Evolutionary conservation across 495 filamentous ascomycete genomes (phyloP), one percentile per base, ranked within the genome.

Genomic region (Penicillium mononematosum): DNA sequence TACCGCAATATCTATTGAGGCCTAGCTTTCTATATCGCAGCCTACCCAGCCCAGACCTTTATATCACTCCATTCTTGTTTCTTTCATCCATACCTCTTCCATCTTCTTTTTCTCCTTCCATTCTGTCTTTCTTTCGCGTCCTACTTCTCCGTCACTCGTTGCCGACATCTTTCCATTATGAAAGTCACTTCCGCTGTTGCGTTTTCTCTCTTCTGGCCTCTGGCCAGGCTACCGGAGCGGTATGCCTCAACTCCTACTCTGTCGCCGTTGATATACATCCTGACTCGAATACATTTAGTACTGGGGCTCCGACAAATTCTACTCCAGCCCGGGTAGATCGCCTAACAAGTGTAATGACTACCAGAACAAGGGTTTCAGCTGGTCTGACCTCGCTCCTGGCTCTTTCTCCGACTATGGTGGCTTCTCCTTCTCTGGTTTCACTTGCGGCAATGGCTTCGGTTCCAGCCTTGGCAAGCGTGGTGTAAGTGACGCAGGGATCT

Each of bases 391-490:
- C 4, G 58, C 67, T 44, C 44, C 70, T 27, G 92, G 91, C 29
- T 67, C 70, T n/a, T 87, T 95, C 74, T 67, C 66, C 42, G 62
- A 66, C n/a, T 96, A 91, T 69, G 84, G 79, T 29, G 85, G 82
- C 66, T 87, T 92, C 65, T 75, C 76, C 56, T 96, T 92, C 80
- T 77, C 70, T 34, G 88, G 87, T 55, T 95, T 87, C 73, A 75
- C 70, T 32, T 91, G 87, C 75, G 71, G 73, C 42, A 75, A 82
- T 64, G 77, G 75, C 52, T 81, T 82, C 58, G 78, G 78, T 36
- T 52, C 58, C 49, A 78, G 79, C 65, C 68, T 75, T 58, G 73
- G 76, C 62, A 69, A 70, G 45, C 71, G 80, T 58, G 74, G 69
- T 34, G 72, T 74, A 60, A 70, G 81, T 60, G 68, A 69, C 41